A percentile compares a stretch with the other conserved stretches of the same genome.
Conservation (phyloP, 2,329 filamentous ascomycete genomes). For the Ascochyta rabiei region DNA sequence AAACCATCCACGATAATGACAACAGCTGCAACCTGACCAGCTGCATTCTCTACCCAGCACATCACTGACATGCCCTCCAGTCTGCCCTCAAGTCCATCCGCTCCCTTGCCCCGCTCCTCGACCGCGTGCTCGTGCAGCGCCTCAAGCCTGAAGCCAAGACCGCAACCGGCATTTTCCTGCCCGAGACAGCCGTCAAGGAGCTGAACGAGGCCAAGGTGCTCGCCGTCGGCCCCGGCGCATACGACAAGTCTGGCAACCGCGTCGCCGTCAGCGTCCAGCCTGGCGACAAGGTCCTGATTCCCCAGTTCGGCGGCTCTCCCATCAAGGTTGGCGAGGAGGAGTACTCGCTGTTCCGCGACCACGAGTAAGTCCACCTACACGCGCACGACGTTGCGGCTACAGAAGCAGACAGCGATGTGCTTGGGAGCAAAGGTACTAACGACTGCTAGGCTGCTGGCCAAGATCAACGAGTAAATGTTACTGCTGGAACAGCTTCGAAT, state of each 20-base stretch:
- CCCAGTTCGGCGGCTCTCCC: constrained; percentile 92
- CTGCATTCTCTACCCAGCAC: neutral
- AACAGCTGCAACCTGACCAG: neutral
- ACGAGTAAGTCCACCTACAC: constrained; percentile 74
- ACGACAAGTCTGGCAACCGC: constrained; percentile 89
- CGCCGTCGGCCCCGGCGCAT: constrained; percentile 85
- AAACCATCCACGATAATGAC: neutral
- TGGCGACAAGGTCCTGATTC: constrained; percentile 94
- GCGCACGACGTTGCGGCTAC: no score
- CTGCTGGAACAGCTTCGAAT: no score
- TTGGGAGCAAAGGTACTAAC: neutral
- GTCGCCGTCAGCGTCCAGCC: constrained; percentile 79
- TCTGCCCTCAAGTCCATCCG: constrained; percentile 90
- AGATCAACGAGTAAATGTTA: constrained; percentile 86
- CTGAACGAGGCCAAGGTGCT: constrained; percentile 97
- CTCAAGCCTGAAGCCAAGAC: constrained; percentile 98
- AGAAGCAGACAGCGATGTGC: no score
- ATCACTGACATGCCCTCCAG: constrained; percentile 17
- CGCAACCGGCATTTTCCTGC: constrained; percentile 94
- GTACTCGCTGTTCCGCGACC: constrained; percentile 93
- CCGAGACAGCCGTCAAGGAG: constrained; percentile 96
- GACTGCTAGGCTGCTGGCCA: constrained; percentile 80
- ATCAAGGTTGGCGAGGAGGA: constrained; percentile 98
- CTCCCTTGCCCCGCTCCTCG: constrained; percentile 90
- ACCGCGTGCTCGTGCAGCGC: constrained; percentile 97